Conservation (phyloP, 2,329 filamentous ascomycete genomes). For the Sporothrix phasma region DNA sequence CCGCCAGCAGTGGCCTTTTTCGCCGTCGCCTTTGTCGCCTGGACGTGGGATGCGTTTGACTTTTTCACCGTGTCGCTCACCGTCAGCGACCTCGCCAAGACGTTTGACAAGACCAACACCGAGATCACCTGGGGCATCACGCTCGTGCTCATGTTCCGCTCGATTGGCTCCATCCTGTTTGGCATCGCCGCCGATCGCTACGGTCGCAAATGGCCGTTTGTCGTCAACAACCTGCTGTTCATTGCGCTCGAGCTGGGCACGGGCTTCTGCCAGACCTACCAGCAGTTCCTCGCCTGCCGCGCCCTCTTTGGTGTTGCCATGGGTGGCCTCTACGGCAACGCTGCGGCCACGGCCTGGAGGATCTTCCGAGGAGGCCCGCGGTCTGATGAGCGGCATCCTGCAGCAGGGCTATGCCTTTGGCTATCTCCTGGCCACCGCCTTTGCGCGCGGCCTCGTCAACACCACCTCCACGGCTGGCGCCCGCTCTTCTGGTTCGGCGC, state of each 20-base stretch:
- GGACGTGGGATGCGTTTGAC: slow-evolving; percentile 27
- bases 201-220: slow-evolving; percentile 77
- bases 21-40: slow-evolving; percentile 61
- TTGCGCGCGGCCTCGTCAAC: slow-evolving; percentile 45
- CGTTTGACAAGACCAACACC: slow-evolving; percentile 45
- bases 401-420: slow-evolving; percentile 59
- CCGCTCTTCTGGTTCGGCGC: slow-evolving; percentile 65
- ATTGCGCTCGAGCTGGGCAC: slow-evolving; percentile 55
- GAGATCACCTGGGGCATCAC: slow-evolving; percentile 67
- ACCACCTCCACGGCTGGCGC: slow-evolving; percentile 58
- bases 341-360: slow-evolving; percentile 68
- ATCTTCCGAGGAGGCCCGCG: slow-evolving; percentile 51
- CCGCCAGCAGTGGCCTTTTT: slow-evolving; percentile 62
- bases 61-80: slow-evolving; percentile 75
- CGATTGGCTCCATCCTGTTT: slow-evolving; percentile 65
- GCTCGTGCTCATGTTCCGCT: slow-evolving; percentile 63
- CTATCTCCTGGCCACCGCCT: slow-evolving; percentile 20
- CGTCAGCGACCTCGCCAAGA: slow-evolving; percentile 55
- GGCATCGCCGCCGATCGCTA: slow-evolving; percentile 70
- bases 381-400: slow-evolving; percentile 71
- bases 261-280: slow-evolving; percentile 63
- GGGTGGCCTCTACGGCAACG: slow-evolving; percentile 73
- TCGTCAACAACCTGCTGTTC: slow-evolving; percentile 59
- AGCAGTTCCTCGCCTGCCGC: slow-evolving; percentile 64
- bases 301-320: slow-evolving; percentile 69